Percentiles rank a stretch among this genome's conserved stretches.
These are phyloP conservation scores for Umbilicus rupestris DNA, from an alignment of 164 flowering plant genomes.

Conservation along the genomic window DNA sequence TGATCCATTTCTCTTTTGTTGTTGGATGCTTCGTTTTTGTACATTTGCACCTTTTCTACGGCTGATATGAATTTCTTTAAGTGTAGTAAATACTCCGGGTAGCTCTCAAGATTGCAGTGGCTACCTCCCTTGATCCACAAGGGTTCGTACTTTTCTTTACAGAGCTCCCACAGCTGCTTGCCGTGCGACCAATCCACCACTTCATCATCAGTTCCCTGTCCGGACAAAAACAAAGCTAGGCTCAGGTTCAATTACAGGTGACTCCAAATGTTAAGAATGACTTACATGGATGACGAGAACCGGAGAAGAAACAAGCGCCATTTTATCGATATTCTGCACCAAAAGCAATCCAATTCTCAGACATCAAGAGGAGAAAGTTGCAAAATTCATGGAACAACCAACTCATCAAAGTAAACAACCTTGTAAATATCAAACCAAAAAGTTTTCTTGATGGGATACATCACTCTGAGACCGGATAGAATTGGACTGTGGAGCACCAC, in stretches of 20 bases:
- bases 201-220: slow-evolving; percentile 65
- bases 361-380: neutral
- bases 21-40: slow-evolving; percentile 9
- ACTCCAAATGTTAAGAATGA: slow-evolving; percentile 8
- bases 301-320: slow-evolving; percentile 57
- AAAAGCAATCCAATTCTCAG: slow-evolving; percentile 3
- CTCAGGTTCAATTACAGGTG: neutral
- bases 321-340: slow-evolving; percentile 78
- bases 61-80: slow-evolving; percentile 58
- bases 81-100: slow-evolving; percentile 50
- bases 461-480: slow-evolving; percentile 78
- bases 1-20: neutral
- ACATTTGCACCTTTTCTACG: slow-evolving; percentile 31
- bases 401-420: slow-evolving; percentile 24
- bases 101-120: slow-evolving; percentile 59
- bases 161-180: slow-evolving; percentile 61
- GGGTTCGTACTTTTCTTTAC: slow-evolving; percentile 68
- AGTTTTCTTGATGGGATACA: slow-evolving; percentile 73
- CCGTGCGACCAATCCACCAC: slow-evolving; percentile 68
- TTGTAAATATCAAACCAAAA: slow-evolving; percentile 94
- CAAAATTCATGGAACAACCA: neutral
- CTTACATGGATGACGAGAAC: slow-evolving; percentile 90
- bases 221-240: neutral
- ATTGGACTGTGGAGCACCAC: slow-evolving; percentile 86
- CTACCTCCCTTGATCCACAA: slow-evolving; percentile 58